A percentile compares a stretch with the other conserved stretches of the same genome.
These are phyloP conservation scores for Paraglomus brasilianum DNA, from an alignment of 192 early-diverging fungal genomes.

Conservation along the genomic window DNA sequence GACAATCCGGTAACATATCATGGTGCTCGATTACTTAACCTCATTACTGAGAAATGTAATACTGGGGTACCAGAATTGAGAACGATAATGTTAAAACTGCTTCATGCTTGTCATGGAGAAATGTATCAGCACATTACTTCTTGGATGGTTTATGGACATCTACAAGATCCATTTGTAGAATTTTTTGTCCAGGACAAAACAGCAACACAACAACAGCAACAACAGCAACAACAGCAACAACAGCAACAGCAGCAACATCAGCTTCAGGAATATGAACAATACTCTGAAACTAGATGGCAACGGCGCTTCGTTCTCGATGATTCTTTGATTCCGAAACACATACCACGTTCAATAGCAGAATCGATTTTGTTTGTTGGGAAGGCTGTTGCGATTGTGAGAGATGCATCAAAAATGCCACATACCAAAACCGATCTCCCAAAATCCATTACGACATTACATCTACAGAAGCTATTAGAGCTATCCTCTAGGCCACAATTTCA, in stretches of 20 bases:
- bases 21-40: constrained; percentile 50
- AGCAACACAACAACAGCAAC: background rate
- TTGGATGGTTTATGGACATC: constrained; percentile 69
- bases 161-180: constrained; percentile 58
- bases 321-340: constrained; percentile 48
- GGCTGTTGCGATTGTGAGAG: constrained; percentile 53
- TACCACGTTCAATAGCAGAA: constrained; percentile 52
- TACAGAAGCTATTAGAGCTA: constrained; percentile 24
- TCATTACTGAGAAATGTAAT: constrained; percentile 48
- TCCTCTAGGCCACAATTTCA: constrained; percentile 40
- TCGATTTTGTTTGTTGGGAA: constrained; percentile 71
- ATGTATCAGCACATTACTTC: constrained; percentile 58
- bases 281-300: constrained; percentile 44
- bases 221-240: background rate
- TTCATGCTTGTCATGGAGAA: constrained; percentile 49
- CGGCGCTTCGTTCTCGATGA: constrained; percentile 48
- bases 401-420: constrained; percentile 35
- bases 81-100: constrained; percentile 47
- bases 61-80: constrained; percentile 54
- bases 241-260: constrained; percentile 4
- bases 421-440: constrained; percentile 31
- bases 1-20: constrained; percentile 37
- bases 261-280: constrained; percentile 10
- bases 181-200: constrained; percentile 58
- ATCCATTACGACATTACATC: constrained; percentile 25